phyloP scores from a whole-genome alignment of 768 basidiomycete genomes.

The Nidularia pulvinata region DNA sequence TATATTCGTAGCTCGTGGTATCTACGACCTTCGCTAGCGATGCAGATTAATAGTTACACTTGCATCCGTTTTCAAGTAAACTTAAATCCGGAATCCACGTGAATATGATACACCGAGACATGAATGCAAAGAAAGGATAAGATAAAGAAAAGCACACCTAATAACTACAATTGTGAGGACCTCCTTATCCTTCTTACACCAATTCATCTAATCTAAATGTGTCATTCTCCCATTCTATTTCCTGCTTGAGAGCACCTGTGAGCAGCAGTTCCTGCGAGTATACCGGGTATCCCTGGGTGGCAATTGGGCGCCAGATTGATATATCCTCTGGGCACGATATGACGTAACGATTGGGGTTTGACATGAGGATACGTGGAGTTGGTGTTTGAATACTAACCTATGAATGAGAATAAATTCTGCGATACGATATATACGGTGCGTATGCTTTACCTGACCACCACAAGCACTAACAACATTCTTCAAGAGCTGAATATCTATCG shows the following conservation, averaged over 20 bases:
- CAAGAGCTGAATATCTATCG: conserved; percentile 57
- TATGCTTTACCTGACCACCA: conserved; percentile 64
- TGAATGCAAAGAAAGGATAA: too few relatives aligned
- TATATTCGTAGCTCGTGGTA: too few relatives aligned
- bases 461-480: conserved; percentile 68
- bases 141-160: too few relatives aligned
- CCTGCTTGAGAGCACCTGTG: conserved; percentile 61
- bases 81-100: too few relatives aligned
- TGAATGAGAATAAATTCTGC: not conserved
- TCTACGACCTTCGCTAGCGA: too few relatives aligned
- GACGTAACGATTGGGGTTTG: conserved; percentile 52
- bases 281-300: conserved; percentile 44
- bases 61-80: too few relatives aligned
- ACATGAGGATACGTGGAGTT: conserved; percentile 52
- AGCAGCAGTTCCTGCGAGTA: conserved; percentile 73
- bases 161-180: too few relatives aligned
- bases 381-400: conserved; percentile 48
- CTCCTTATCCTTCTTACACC: too few relatives aligned
- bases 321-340: conserved; percentile 68
- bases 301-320: conserved; percentile 66
- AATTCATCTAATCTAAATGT: conserved; percentile 31
- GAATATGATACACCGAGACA: too few relatives aligned
- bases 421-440: not conserved
- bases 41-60: too few relatives aligned
- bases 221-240: conserved; percentile 61